Evolutionary conservation across 2,329 filamentous ascomycete species (phyloP), one percentile per base, ranked within the genome.

Genomic region (Colletotrichum sojae): DNA sequence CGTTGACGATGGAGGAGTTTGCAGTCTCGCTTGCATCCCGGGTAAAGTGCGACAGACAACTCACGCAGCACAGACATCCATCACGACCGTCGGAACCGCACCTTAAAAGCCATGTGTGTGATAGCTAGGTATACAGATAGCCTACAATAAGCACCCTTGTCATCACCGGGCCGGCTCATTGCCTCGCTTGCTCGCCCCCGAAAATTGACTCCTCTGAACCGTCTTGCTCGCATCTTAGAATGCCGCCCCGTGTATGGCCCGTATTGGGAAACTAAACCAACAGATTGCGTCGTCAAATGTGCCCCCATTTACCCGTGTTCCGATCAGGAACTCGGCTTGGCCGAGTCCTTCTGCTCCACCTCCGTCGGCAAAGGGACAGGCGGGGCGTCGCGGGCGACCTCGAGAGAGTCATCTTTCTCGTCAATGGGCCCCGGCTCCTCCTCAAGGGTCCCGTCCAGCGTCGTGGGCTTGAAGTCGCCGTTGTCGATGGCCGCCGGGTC

Each of bases 391-490:
- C 56, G 51, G 15, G 45, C 57, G 20, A 71, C 70, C 48, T 78
- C 76, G 6, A 77, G 71, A 6, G 76, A 71, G 51, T 73, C 72
- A n/a, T 79, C 78, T 5, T 76, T 78, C 1, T 80, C 78, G 8
- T 80, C 78, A 9, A 80, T 74, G 4, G 76, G 74, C 0, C 72
- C 74, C 2, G 84, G 82, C 69, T 88, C 86, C 73, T 89, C 86
- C 70, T 87, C 85, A 18, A 88, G 83, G 1, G 83, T 78, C 4
- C 83, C 85, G 66, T 86, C 78, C 52, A 89, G 80, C 3, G 84
- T 76, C 3, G 87, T 89, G n/a, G 85, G 86, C 49, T 82, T 83
- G 71, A 88, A 88, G 4, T 83, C 82, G 15, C 76, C 80, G 43
- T 83, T 83, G 13, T 62, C 62, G 18, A 57, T 67, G 39, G 61